These are phyloP conservation scores for Aspergillus puulaauensis DNA, from an alignment of 2,329 filamentous ascomycete genomes.

Conservation along the genomic window DNA sequence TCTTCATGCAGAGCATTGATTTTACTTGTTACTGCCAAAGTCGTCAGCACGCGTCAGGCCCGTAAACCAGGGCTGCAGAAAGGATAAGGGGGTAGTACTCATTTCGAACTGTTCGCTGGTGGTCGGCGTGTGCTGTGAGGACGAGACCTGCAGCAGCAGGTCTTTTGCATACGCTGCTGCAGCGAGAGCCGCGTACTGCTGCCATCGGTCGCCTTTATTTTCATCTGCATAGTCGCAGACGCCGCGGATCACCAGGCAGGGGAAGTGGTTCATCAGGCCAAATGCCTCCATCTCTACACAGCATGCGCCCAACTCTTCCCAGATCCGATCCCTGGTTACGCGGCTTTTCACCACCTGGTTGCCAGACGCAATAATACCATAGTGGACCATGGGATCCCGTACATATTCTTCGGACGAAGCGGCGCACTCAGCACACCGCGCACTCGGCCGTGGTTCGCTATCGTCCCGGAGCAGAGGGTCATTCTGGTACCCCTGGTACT, in stretches of 20 bases:
- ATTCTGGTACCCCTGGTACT: not conserved
- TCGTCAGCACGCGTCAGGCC: no score
- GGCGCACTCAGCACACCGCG: not conserved
- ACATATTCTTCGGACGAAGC: slow-evolving; percentile 2
- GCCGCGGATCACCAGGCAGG: slow-evolving; percentile 12
- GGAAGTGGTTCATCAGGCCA: slow-evolving; percentile 6
- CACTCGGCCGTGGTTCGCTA: slow-evolving; percentile 4
- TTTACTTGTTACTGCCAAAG: not conserved
- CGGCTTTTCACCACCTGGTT: slow-evolving; percentile 22
- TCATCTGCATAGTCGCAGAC: slow-evolving; percentile 18
- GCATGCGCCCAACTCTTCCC: no score
- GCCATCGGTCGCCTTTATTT: slow-evolving; percentile 13
- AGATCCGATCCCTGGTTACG: slow-evolving; percentile 1
- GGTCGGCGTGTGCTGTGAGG: no score
- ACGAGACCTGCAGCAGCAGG: not conserved
- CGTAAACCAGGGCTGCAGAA: no score
- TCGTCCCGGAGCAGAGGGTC: slow-evolving; percentile 13
- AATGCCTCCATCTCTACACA: slow-evolving; percentile 12
- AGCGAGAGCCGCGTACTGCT: slow-evolving; percentile 17
- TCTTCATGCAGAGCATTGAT: not conserved
- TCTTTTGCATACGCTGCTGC: slow-evolving; percentile 16
- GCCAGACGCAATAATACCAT: slow-evolving; percentile 27
- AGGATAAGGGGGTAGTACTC: no score
- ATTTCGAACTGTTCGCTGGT: no score
- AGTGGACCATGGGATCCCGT: slow-evolving; percentile 16